A percentile compares a stretch with the other conserved stretches of the same genome.
These are phyloP conservation scores for Fusarium sp. DNA, from an alignment of 2,329 filamentous ascomycete species.

Conservation along the genomic window DNA sequence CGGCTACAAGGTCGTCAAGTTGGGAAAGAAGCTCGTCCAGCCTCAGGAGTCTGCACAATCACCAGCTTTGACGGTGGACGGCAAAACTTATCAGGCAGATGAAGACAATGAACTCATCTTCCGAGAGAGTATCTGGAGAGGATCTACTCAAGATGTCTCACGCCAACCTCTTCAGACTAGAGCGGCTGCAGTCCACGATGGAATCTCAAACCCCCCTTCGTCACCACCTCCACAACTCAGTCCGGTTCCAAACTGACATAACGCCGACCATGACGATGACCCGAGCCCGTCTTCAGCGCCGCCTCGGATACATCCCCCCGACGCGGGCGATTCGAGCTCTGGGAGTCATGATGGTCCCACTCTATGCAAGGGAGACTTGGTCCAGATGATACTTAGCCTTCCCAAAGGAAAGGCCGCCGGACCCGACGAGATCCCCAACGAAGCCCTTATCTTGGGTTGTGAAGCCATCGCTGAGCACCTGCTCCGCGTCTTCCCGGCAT, in stretches of 20 bases:
- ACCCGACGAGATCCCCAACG: constrained; percentile 7
- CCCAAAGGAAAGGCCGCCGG: constrained; percentile 4
- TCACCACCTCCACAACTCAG: background rate
- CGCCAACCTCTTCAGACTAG: background rate
- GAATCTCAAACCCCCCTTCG: background rate
- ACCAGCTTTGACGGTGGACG: background rate
- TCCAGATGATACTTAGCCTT: background rate
- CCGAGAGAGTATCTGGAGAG: background rate
- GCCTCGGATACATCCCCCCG: background rate
- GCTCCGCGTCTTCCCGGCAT: background rate
- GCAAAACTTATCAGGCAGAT: background rate
- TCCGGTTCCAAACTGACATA: background rate
- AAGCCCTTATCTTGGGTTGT: background rate
- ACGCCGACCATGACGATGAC: background rate
- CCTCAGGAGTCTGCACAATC: background rate
- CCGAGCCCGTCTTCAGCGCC: background rate
- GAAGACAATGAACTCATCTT: background rate
- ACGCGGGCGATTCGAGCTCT: background rate
- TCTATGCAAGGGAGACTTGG: background rate
- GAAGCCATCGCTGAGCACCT: background rate
- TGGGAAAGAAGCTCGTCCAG: background rate
- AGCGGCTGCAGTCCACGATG: background rate
- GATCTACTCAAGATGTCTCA: background rate
- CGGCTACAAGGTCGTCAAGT: background rate
- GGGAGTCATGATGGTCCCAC: background rate